Evolutionary conservation across 768 basidiomycete genomes (phyloP), one percentile per base, ranked within the genome.

Genomic region (Leccinum subtestaceum): DNA sequence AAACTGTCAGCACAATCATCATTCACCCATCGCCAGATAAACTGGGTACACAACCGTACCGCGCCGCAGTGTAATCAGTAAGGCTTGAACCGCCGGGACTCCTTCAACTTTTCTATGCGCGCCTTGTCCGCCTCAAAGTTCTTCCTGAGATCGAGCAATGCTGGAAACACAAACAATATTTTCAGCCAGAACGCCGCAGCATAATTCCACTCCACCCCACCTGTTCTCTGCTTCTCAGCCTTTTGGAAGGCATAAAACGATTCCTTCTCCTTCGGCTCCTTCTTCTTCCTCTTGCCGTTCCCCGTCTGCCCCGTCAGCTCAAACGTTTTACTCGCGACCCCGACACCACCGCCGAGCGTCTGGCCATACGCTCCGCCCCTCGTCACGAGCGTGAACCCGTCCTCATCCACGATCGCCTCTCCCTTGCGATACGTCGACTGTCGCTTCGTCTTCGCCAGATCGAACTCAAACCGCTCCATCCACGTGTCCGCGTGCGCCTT

Each of bases 331-430:
- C 77, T 82, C 10, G 84, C 85, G 8, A 88, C 81, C 2, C 77
- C 80, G 36, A 84, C 80, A 1, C 92, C 93, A 13, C 93, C 93
- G 29, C 94, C 94, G 5, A 94, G 77, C 1, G 91, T 91, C 68
- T 92, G 80, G 5, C 95, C 94, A 65, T 95, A 95, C 21, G 89
- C 88, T 12, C 95, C 95, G 5, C 93, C 92, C 38, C 95, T 81
- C n/a, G 88, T 91, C 36, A 98, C 95, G 12, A 98, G 83, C 11
- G 93, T 96, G 72, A 96, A 98, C 2, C 95, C 95, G 61, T 98
- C 95, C 60, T 91, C 93, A 70, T 98, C 95, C 46, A 96, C 90
- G 57, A 96, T 80, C 6, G 90, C 93, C 67, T 93, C 93, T 21
- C 92, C 91, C 69, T 92, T 91, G 64, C 77, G 81, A 67, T 89